Percentiles rank a stretch among this genome's conserved stretches.
Conservation (phyloP, 768 basidiomycete species). For the Dacryopinax primogenitus region DNA sequence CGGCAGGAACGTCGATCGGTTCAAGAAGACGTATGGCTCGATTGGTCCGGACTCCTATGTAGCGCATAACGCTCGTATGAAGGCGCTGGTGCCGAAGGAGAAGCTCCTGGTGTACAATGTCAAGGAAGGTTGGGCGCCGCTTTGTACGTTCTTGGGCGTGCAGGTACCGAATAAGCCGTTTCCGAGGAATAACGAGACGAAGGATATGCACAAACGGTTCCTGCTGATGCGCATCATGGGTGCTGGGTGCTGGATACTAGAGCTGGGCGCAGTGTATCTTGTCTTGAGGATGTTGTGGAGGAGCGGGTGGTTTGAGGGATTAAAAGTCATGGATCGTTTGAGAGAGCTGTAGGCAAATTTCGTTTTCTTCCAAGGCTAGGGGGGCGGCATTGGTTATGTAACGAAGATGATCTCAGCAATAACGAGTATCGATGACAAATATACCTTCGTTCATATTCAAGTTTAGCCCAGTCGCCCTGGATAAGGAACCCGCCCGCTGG, state of each 20-base stretch:
- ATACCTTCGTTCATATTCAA: too few species aligned
- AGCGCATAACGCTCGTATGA: not conserved
- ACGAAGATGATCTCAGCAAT: too few species aligned
- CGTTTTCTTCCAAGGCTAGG: too few species aligned
- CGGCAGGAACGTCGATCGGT: not conserved
- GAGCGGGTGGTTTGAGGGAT: too few species aligned
- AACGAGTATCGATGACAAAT: too few species aligned
- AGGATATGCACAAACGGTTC: not conserved
- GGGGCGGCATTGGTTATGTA: too few species aligned
- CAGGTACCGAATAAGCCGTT: not conserved
- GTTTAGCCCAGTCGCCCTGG: too few species aligned
- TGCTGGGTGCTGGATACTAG: not conserved
- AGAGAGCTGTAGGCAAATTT: too few species aligned
- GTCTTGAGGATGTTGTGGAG: too few species aligned
- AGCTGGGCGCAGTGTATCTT: not conserved
- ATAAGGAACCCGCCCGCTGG: too few species aligned
- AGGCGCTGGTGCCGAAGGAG: not conserved
- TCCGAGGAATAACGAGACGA: not conserved
- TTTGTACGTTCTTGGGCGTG: constrained; percentile 1
- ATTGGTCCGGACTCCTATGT: not conserved
- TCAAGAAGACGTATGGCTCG: not conserved
- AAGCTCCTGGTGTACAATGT: constrained; percentile 8
- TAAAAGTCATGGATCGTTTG: too few species aligned
- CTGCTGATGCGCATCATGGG: not conserved
- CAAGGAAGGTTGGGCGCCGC: constrained; percentile 10